phyloP scores from a whole-genome alignment of 2,329 filamentous ascomycete genomes.

The Ambrosiella beaveri region DNA sequence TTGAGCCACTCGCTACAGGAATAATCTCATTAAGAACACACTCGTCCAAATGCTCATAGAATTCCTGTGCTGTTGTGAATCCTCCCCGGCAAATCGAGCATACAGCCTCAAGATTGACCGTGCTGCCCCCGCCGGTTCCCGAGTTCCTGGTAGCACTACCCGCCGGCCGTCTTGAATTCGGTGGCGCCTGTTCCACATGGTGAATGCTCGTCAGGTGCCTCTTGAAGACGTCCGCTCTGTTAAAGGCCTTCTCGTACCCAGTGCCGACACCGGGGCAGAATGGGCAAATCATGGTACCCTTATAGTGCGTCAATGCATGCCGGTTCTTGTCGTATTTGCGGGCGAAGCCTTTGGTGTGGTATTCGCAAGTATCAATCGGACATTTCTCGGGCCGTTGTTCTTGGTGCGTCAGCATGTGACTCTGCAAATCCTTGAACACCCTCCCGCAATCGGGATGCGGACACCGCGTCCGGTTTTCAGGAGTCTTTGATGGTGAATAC shows the following conservation, averaged over 20 bases:
- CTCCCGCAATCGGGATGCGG: conserved; percentile 41
- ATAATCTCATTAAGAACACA: conserved; percentile 44
- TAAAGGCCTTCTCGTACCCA: conserved; percentile 84
- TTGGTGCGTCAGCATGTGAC: conserved; percentile 93
- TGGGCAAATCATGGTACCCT: conserved; percentile 93
- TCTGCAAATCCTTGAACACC: conserved; percentile 49
- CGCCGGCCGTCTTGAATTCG: conserved; percentile 66
- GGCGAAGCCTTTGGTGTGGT: conserved; percentile 85
- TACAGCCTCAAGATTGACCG: conserved; percentile 35
- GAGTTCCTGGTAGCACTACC: conserved; percentile 13
- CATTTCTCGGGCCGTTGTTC: conserved; percentile 90
- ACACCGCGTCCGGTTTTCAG: conserved; percentile 31
- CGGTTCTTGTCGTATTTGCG: conserved; percentile 97
- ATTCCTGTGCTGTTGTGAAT: conserved; percentile 80
- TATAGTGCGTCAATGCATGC: conserved; percentile 92
- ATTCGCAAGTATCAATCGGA: conserved; percentile 83
- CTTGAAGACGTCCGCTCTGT: conserved; percentile 94
- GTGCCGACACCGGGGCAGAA: conserved; percentile 85
- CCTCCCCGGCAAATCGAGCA: conserved; percentile 74
- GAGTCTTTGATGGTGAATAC: conserved; percentile 17
- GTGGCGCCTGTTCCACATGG: conserved; percentile 82
- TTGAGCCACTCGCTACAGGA: conserved; percentile 17
- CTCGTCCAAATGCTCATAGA: conserved; percentile 83
- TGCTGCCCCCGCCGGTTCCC: background rate
- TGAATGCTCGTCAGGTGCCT: conserved; percentile 85